These are phyloP conservation scores for Boletus fagicola DNA, from an alignment of 768 basidiomycete species.

Conservation along the genomic window DNA sequence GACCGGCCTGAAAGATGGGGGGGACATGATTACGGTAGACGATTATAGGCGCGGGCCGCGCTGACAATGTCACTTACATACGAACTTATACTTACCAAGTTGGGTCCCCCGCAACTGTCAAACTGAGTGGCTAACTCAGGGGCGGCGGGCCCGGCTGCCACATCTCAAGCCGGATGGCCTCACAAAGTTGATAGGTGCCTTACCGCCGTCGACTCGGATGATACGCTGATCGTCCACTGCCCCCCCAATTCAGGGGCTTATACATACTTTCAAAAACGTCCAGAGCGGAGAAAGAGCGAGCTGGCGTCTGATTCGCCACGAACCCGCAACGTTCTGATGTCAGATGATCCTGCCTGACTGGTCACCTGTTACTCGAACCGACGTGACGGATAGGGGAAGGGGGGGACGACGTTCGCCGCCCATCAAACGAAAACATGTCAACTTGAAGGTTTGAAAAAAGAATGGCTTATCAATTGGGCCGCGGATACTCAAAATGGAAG, in stretches of 20 bases:
- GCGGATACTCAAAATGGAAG: slow-evolving; percentile 4
- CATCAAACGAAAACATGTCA: neutral
- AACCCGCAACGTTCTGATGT: neutral
- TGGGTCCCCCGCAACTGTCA: neutral
- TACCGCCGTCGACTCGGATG: too few species aligned
- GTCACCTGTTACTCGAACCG: neutral
- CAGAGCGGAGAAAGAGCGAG: neutral
- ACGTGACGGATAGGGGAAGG: slow-evolving; percentile 8
- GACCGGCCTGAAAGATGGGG: too few species aligned
- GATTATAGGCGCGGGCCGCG: too few species aligned
- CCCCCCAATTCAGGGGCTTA: too few species aligned
- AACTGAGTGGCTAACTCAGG: neutral
- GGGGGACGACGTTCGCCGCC: neutral
- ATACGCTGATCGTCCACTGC: too few species aligned
- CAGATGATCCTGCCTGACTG: neutral
- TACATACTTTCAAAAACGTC: neutral
- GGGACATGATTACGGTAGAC: too few species aligned
- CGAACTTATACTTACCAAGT: neutral
- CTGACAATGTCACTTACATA: too few species aligned
- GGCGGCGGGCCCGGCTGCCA: neutral
- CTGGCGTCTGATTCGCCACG: neutral
- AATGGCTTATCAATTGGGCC: neutral
- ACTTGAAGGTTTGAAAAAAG: neutral
- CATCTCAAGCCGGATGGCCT: neutral
- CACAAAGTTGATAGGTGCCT: too few species aligned